Evolutionary conservation across 1,139 yeast genomes (phyloP).

Genomic region (Torulaspora globosa): DNA sequence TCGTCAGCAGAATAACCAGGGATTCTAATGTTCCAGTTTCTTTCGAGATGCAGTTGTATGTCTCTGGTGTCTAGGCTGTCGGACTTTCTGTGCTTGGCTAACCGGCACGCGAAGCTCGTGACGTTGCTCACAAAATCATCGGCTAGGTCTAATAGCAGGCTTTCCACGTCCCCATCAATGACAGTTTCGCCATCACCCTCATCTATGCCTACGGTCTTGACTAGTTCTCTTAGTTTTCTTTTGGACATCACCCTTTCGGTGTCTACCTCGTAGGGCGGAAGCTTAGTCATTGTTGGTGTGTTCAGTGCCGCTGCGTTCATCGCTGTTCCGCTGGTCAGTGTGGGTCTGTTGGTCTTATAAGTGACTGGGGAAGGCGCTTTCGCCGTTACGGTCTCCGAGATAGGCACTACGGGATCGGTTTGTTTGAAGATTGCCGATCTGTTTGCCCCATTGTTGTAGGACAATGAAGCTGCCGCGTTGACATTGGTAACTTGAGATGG

Average conservation of each 20-base stretch:
- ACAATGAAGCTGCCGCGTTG: slow-evolving; percentile 41
- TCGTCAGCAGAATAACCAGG: slow-evolving; percentile 95
- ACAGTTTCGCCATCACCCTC: slow-evolving; percentile 85
- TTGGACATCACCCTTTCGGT: slow-evolving; percentile 84
- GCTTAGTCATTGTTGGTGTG: slow-evolving; percentile 69
- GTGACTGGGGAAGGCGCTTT: slow-evolving; percentile 60
- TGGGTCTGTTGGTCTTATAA: slow-evolving; percentile 66
- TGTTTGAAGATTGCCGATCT: slow-evolving; percentile 54
- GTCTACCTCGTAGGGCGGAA: slow-evolving; percentile 79
- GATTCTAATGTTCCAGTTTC: slow-evolving; percentile 91
- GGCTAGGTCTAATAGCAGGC: slow-evolving; percentile 80
- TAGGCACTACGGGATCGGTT: slow-evolving; percentile 68
- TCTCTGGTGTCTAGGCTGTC: slow-evolving; percentile 85
- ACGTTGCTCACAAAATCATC: slow-evolving; percentile 93
- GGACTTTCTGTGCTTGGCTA: slow-evolving; percentile 92
- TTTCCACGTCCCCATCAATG: slow-evolving; percentile 97
- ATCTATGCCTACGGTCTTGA: slow-evolving; percentile 74
- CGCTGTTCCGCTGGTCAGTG: slow-evolving; percentile 83
- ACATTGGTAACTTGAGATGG: slow-evolving; percentile 40
- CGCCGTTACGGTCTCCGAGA: slow-evolving; percentile 64
- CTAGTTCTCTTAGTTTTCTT: slow-evolving; percentile 80
- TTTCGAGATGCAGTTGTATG: slow-evolving; percentile 84
- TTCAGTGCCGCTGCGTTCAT: slow-evolving; percentile 59
- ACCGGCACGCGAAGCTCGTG: slow-evolving; percentile 85
- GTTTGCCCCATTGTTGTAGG: slow-evolving; percentile 28